Evolutionary conservation across 2,329 filamentous ascomycete genomes (phyloP), one percentile per base, ranked within the genome.

Genomic region (Penicillium janthinellum): DNA sequence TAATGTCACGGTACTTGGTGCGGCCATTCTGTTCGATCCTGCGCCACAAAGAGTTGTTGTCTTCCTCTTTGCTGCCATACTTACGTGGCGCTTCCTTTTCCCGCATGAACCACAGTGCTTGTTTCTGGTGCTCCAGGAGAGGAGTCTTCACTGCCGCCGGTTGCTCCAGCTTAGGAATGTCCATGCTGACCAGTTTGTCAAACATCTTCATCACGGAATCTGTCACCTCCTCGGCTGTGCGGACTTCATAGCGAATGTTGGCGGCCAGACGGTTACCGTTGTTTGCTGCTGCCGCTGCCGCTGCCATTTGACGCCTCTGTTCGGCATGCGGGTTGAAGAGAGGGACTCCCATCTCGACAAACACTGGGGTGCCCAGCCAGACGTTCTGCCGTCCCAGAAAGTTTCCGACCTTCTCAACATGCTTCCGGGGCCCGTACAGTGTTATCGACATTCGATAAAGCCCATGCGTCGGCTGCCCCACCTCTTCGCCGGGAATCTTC

Each of bases 141-240:
- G 86, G 82, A 0, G 88, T 92, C 57, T 83, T 82, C 55, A 95
- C 83, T 6, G 79, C 75, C 2, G 78, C 64, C 55, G 86, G 82
- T 0, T 91, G 84, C 4, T 94, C 87, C 78, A 89, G 87, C 64
- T 88, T 84, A 0, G 90, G 90, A 6, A 98, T 79, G 60, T 96
- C 90, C 10, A 84, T 87, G 67, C 88, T 88, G 28, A 88, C 85
- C 41, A 97, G 85, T 7, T 88, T 89, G 77, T 97, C 92, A 69
- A 99, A 96, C 72, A 98, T 91, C 44, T 87, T 88, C 74, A 91
- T 85, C 22, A 96, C 90, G 58, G 96, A 92, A 63, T 87, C 88
- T 10, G 90, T 89, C 60, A 96, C 89, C 75, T 98, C 92, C 68
- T 98, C 94, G 0, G 88, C 87, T 0, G 91, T 94, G 35, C 91